Base-by-base conservation (phyloP, 305 asterid species). In the Ruellia speciosa region DNA sequence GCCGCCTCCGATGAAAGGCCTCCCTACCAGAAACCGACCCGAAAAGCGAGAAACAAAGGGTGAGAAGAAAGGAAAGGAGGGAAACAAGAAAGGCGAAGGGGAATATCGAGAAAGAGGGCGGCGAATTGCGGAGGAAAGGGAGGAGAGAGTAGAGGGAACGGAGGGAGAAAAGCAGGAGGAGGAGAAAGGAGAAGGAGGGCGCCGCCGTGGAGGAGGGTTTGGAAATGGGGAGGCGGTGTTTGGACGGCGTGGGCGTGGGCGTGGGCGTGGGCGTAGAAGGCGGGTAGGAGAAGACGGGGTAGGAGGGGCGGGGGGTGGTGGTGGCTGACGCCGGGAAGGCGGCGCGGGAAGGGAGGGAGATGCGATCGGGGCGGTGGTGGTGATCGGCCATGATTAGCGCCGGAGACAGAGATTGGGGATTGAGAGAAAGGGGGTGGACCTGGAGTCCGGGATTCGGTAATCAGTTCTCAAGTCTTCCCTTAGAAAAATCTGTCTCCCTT, bases 1-100 rank as follows among this genome's bases (percentile, higher is more conserved):
- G 78, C 5, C 70, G 72, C 18, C 75, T 79, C 41, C 60, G 73
- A 47, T 59, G 47, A 56, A 57, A 15, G 7, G 78, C 69, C 52
- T 65, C 64, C 16, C 49, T 70, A 2, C 61, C 39, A 49, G 69
- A 72, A 58, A 50, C 9, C 57, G 76, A 66, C 49, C 79, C 59
- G 70, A 76, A 55, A 41, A 78, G 52, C 14, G 81, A 71, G 81
- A 76, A 80, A 20, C 73, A 67, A 18, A 86, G 76, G 51, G 94
- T 77, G 62, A 83, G 85, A 47, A 80, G 28, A 34, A 85, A 81
- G 20, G 90, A 86, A 28, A 86, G 77, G 57, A 90, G 93, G 19
- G 97, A 85, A 54, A 90, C 95, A 56, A 90, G 77, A 58, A 87
- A 90, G 9, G 96, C 58, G 75, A 90, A 85, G 12, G 95, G 96